These are phyloP conservation scores for Hanseniaspora valbyensis DNA, from an alignment of 805 yeast genomes.

Conservation along the genomic window DNA sequence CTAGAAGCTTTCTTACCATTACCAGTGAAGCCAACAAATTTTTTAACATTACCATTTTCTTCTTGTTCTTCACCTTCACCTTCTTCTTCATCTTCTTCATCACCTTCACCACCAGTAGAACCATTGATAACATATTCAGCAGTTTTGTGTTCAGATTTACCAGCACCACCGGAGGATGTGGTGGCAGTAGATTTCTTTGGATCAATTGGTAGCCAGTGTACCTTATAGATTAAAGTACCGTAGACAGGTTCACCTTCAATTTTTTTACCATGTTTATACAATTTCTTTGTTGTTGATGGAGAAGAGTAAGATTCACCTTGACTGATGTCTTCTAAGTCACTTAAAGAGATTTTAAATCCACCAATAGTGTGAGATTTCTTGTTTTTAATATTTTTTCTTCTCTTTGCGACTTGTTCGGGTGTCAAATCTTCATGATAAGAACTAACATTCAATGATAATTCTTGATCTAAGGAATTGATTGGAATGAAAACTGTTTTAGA, in stretches of 20 bases:
- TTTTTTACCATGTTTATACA: constrained; percentile 12
- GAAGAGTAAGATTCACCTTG: constrained; percentile 6
- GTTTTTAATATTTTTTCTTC: constrained; percentile 13
- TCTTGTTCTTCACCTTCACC: neutral
- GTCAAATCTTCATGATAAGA: constrained; percentile 5
- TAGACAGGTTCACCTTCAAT: constrained; percentile 21
- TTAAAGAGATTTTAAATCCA: constrained; percentile 4
- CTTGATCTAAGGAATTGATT: constrained; percentile 46
- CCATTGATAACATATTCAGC: constrained; percentile 32
- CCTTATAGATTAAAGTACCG: constrained; percentile 17
- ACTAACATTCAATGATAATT: constrained; percentile 31
- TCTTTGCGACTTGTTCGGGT: constrained; percentile 9
- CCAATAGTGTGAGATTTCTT: constrained; percentile 14
- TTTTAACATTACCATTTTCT: constrained; percentile 29
- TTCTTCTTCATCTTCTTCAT: constrained; percentile 22
- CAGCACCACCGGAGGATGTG: constrained; percentile 40
- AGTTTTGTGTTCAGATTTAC: constrained; percentile 41
- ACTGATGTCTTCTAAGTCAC: constrained; percentile 5
- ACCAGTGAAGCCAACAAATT: constrained; percentile 22
- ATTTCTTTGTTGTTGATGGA: neutral
- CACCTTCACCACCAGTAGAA: constrained; percentile 19
- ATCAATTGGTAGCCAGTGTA: constrained; percentile 20
- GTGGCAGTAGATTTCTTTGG: constrained; percentile 35
- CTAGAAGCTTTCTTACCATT: constrained; percentile 26
- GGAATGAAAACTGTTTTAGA: constrained; percentile 35